These are phyloP conservation scores for Torulaspora quercuum DNA, from an alignment of 805 yeast species.

Conservation along the genomic window DNA sequence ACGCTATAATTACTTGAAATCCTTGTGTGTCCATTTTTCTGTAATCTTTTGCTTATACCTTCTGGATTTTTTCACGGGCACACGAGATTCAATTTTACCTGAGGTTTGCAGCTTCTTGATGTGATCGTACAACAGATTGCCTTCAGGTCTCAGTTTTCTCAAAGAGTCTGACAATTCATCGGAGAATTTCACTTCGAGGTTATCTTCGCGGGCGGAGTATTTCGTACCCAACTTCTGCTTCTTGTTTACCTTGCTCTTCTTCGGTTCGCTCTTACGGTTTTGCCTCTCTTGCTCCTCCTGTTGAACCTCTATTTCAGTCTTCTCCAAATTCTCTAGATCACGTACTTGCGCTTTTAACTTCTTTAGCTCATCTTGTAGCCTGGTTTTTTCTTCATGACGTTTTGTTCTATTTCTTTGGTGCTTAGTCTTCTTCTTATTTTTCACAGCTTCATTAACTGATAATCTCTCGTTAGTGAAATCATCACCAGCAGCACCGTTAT, in stretches of 20 bases:
- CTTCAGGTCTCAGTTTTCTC: constrained; percentile 85
- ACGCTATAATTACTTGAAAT: constrained; percentile 52
- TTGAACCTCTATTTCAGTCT: constrained; percentile 33
- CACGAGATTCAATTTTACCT: constrained; percentile 84
- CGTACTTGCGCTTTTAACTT: constrained; percentile 56
- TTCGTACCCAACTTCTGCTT: constrained; percentile 45
- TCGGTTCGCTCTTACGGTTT: constrained; percentile 17
- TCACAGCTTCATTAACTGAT: constrained; percentile 70
- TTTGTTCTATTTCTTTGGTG: constrained; percentile 70
- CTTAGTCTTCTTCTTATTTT: constrained; percentile 67
- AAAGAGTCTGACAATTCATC: constrained; percentile 85
- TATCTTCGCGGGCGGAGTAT: constrained; percentile 45
- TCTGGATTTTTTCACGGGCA: constrained; percentile 57
- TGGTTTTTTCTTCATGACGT: constrained; percentile 55
- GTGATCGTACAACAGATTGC: constrained; percentile 76
- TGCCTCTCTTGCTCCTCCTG: constrained; percentile 11
- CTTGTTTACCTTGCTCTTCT: constrained; percentile 23
- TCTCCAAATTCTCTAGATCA: constrained; percentile 52
- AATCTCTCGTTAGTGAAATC: constrained; percentile 40
- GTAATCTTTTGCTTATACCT: constrained; percentile 71
- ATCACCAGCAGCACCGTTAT: constrained; percentile 34
- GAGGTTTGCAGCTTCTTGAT: constrained; percentile 76
- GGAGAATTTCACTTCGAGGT: constrained; percentile 73
- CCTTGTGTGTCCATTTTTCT: constrained; percentile 92
- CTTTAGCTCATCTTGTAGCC: constrained; percentile 54